phyloP scores from a whole-genome alignment of 495 filamentous ascomycete genomes.

The Xylaria acuta region DNA sequence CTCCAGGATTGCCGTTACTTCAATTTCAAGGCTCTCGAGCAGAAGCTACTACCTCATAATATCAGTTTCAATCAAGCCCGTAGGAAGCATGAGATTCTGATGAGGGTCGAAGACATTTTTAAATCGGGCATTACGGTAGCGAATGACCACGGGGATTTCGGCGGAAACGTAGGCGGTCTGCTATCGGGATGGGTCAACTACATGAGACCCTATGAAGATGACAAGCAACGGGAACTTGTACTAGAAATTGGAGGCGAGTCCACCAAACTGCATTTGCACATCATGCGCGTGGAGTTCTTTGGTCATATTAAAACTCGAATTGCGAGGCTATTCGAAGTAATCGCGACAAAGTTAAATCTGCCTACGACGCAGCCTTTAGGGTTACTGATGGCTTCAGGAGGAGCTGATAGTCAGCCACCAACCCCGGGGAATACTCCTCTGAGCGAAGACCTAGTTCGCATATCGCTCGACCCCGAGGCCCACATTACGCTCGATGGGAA shows the following conservation, averaged over 20 bases:
- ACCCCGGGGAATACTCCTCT: conserved; percentile 75
- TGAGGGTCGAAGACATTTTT: conserved; percentile 83
- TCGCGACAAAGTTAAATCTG: conserved; percentile 80
- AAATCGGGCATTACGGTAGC: conserved; percentile 79
- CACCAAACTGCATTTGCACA: conserved; percentile 65
- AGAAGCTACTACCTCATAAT: conserved; percentile 79
- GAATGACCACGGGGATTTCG: conserved; percentile 45
- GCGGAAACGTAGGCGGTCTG: conserved; percentile 38
- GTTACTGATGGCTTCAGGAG: conserved; percentile 65
- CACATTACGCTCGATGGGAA: conserved; percentile 75
- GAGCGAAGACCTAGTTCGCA: conserved; percentile 72
- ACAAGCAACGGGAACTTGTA: conserved; percentile 73
- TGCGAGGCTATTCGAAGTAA: conserved; percentile 74
- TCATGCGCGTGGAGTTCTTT: conserved; percentile 71
- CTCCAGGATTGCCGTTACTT: conserved; percentile 91
- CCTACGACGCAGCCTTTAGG: conserved; percentile 71
- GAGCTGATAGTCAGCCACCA: conserved; percentile 58
- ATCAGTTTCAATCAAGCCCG: conserved; percentile 77
- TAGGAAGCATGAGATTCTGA: conserved; percentile 73
- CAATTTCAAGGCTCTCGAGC: conserved; percentile 89
- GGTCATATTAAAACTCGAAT: conserved; percentile 71
- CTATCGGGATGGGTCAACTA: conserved; percentile 73
- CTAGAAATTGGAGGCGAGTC: conserved; percentile 77
- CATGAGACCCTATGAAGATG: conserved; percentile 81
- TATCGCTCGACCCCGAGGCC: conserved; percentile 70